Evolutionary conservation across 441 rosid genomes (phyloP).

Genomic region (Biscutella auriculata): DNA sequence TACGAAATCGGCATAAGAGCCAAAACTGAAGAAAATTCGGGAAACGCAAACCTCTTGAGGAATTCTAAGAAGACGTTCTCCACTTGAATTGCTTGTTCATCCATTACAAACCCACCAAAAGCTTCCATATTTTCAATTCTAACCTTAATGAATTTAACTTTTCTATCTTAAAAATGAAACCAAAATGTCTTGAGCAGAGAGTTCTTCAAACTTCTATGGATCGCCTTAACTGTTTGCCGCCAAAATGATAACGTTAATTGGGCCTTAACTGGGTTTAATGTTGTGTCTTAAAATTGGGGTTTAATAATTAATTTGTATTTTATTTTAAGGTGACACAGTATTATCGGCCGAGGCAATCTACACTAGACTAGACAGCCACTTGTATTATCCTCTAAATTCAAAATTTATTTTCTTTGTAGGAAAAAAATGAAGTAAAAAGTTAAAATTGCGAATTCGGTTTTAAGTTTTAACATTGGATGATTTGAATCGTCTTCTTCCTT

Average conservation of each 20-base stretch:
- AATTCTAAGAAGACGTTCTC: conserved; percentile 81
- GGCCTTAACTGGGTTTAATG: no score
- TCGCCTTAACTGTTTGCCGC: no score
- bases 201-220: no score
- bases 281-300: no score
- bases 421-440: no score
- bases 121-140: conserved; percentile 43
- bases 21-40: neutral
- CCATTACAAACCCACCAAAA: conserved; percentile 54
- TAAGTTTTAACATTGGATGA: neutral
- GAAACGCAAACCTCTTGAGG: conserved; percentile 48
- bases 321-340: no score
- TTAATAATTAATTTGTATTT: no score
- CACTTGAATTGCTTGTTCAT: conserved; percentile 73
- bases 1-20: neutral
- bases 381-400: neutral
- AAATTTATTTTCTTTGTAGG: no score
- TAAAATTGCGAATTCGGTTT: no score
- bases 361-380: conserved; percentile 2
- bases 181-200: no score
- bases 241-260: no score
- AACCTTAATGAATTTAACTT: neutral
- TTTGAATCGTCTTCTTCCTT: conserved; percentile 11
- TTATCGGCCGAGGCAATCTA: neutral
- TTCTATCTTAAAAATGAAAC: no score